Evolutionary conservation across 768 basidiomycete species (phyloP), one percentile per base, ranked within the genome.

Genomic region (Tricholoma saponaceum): DNA sequence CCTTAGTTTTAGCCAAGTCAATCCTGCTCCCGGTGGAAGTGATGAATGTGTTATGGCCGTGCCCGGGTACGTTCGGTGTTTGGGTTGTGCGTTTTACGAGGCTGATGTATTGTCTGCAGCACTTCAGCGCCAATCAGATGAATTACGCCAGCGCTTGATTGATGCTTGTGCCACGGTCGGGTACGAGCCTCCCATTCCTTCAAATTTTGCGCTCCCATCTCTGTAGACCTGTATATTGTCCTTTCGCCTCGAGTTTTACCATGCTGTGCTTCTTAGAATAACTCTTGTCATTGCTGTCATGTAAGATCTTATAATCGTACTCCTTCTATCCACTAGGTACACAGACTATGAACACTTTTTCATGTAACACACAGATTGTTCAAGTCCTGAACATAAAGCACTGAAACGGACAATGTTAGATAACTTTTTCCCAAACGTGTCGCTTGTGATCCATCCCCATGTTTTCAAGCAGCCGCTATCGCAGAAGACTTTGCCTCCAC

Each of bases 11-110:
- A 10, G 90, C 82, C 5, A 88, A 88, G 66, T 75, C 78, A 0
- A 81, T 91, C 56, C 72, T 90, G 25, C 65, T 78, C 9, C 80
- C 85, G 2, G 74, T 89, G 33, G 89, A 91, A 55, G 80, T 83
- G 14, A 76, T 90, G 68, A 87, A 86, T 61, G 76, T 76, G 22
- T 73, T 90, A 28, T 92, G 90, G 89, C 87, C 86, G 4, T 79
- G 78, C 63, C 66, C 72, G 9, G 60, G 80, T 81, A 64, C 54
- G 76, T 70, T 26, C 52, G 53, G 7, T 50, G 7, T 3, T 28
- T 18, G 25, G 13, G n/a, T 41, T 37, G 14, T 20, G 37, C 25
- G 37, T 49, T 12, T 53, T 52, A 25, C 39, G 20, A 5, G 35
- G 9, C 35, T 5, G 3, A 16, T 37, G 58, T 56, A 8, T n/a